Evolutionary conservation across 2,329 filamentous ascomycete species (phyloP), one percentile per base, ranked within the genome.

Genomic region (Alternaria panax): DNA sequence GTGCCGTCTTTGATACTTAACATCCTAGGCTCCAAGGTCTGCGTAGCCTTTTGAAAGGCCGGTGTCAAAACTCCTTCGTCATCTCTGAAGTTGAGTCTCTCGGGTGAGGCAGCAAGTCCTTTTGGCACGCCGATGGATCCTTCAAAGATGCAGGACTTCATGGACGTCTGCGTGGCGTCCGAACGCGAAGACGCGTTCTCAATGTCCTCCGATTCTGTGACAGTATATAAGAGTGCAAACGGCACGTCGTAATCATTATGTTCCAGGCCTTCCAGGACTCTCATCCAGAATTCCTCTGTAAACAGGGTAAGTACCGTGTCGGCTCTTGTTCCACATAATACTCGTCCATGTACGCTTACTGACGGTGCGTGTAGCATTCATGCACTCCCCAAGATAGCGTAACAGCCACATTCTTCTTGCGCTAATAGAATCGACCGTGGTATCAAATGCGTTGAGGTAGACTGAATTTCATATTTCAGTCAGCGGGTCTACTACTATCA

Each of bases 181-280:
- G 71, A 68, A 54, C 71, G 66, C 3, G 68, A 54, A 18, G 24
- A 72, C 2, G 57, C 62, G 16, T 65, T 66, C 20, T 72, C 69
- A 1, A 69, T 60, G 32, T 74, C 69, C 8, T 74, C 69, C 2
- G 65, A 60, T 36, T 77, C 73, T 5, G 57, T 57, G 22, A 77
- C 66, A 1, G 75, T 75, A 38, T 77, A 77, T 7, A 77, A 51
- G 1, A 77, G 54, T 11, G 74, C 71, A 51, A 77, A 77, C 2
- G 73, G 72, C 7, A 76, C 57, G 27, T 76, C 75, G 27, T 71
- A 67, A 12, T 66, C 60, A 40, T 75, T 75, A 16, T 80, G 77
- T 59, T 81, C 79, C 11, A 85, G 63, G 1, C 82, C 82, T 40
- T 84, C 81, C 11, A 86, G 64, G 27, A 85, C 80, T 69, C 79